Evolutionary conservation across 164 flowering plant species (phyloP).

Genomic region (Berberis thunbergii): DNA sequence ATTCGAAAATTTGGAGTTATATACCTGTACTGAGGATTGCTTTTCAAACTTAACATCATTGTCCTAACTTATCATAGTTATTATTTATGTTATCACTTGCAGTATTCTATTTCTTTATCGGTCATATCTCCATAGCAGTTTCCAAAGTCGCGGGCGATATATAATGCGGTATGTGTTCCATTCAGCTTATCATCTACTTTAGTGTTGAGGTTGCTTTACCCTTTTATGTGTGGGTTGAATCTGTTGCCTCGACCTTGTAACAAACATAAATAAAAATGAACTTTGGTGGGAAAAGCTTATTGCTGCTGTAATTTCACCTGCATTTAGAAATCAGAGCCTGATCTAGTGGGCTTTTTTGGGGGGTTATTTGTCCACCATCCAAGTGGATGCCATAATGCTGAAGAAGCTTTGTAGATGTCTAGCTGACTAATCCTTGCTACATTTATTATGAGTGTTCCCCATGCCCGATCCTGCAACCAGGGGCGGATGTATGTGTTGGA

Average conservation of each 20-base stretch:
- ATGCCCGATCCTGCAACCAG: too few relatives aligned
- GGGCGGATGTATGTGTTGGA: too few relatives aligned
- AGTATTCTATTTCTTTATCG: slow-evolving; percentile 75
- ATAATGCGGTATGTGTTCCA: slow-evolving; percentile 52
- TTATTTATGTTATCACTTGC: slow-evolving; percentile 25
- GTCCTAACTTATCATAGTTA: not conserved
- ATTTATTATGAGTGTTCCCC: too few relatives aligned
- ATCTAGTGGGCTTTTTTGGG: not conserved
- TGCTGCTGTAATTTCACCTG: not conserved
- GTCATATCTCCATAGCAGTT: slow-evolving; percentile 88
- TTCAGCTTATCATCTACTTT: not conserved
- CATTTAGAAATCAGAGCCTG: not conserved
- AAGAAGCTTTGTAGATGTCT: too few relatives aligned
- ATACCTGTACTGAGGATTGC: not conserved
- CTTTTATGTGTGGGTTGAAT: not conserved
- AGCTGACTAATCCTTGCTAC: too few relatives aligned
- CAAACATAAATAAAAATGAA: not conserved
- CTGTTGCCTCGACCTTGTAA: not conserved
- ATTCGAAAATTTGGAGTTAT: not conserved
- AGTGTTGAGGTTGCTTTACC: not conserved
- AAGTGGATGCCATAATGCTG: too few relatives aligned
- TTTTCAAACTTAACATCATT: not conserved
- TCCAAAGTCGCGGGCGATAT: slow-evolving; percentile 69
- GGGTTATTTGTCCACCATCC: not conserved
- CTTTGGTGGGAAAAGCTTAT: not conserved